These are phyloP conservation scores for Trifolium fragiferum DNA, from an alignment of 306 rosid genomes.

Conservation along the genomic window DNA sequence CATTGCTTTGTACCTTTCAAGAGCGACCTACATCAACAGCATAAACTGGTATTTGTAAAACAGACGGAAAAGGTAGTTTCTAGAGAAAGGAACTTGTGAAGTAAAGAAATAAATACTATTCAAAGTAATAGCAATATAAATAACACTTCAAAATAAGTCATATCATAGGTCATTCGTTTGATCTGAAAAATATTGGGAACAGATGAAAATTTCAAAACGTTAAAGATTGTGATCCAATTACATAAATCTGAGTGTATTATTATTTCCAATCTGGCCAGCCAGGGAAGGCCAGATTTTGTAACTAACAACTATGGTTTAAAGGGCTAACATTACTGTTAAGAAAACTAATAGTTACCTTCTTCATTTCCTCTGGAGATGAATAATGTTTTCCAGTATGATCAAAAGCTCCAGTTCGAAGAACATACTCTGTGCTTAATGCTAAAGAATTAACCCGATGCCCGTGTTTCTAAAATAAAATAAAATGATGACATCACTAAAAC, in stretches of 20 bases:
- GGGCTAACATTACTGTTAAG: constrained; percentile 5
- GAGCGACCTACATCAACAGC: constrained; percentile 68
- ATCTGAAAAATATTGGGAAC: not conserved
- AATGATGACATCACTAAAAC: constrained; percentile 17
- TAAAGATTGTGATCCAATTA: not conserved
- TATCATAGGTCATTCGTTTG: not conserved
- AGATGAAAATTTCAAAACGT: not conserved
- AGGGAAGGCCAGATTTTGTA: not conserved
- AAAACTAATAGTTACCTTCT: constrained; percentile 59
- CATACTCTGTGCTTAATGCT: constrained; percentile 94
- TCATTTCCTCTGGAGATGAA: constrained; percentile 85
- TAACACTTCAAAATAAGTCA: not conserved
- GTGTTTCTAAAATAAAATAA: constrained; percentile 71
- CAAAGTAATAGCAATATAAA: too few relatives aligned
- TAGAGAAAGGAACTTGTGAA: not conserved
- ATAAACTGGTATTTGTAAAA: constrained; percentile 9
- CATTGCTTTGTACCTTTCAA: constrained; percentile 87
- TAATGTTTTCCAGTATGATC: constrained; percentile 88
- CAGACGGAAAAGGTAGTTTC: constrained; percentile 3
- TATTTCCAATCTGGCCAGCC: not conserved
- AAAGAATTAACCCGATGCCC: constrained; percentile 97
- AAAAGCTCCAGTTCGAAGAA: constrained; percentile 93
- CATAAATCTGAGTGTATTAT: not conserved
- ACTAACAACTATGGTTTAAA: constrained; percentile 24
- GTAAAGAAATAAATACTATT: not conserved